Evolutionary conservation across 352 stramenopile genomes (phyloP).

Genomic region (Phytopythium ostracodes): DNA sequence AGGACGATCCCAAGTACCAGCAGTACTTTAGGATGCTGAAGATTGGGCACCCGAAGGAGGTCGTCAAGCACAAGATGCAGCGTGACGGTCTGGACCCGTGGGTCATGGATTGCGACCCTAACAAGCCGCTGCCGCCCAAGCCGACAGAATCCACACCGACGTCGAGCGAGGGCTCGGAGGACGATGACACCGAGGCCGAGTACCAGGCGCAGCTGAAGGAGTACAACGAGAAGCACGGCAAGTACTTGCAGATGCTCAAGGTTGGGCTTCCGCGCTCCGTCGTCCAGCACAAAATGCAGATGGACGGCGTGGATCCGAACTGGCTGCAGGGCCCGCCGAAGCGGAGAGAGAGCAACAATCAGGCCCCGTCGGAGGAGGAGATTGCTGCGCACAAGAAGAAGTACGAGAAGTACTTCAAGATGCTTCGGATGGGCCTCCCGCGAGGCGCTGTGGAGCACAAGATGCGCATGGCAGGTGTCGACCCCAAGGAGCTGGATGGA

Average conservation of each 20-base stretch:
- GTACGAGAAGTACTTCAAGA: conserved; percentile 84
- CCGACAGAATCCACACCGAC: conserved; percentile 2
- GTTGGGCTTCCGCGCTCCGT: conserved; percentile 57
- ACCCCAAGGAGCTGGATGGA: conserved; percentile 65
- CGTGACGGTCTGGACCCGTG: conserved; percentile 54
- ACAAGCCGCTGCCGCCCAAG: conserved; percentile 35
- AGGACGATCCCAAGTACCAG: conserved; percentile 61
- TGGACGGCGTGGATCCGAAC: conserved; percentile 58
- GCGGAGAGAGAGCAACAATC: conserved; percentile 5
- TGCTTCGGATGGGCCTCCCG: conserved; percentile 73
- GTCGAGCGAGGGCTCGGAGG: conserved; percentile 11
- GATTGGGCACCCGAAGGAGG: conserved; percentile 54
- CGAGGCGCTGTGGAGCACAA: conserved; percentile 82
- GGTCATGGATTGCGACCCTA: conserved; percentile 62
- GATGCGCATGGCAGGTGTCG: conserved; percentile 70
- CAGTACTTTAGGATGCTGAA: conserved; percentile 86
- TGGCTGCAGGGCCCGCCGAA: conserved; percentile 66
- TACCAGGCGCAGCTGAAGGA: conserved; percentile 50
- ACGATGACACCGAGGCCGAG: conserved; percentile 37
- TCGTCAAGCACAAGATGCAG: conserved; percentile 80
- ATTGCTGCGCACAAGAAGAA: conserved; percentile 57
- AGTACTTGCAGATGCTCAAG: conserved; percentile 80
- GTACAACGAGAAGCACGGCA: conserved; percentile 65
- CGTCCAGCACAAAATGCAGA: conserved; percentile 84
- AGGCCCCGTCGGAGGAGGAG: conserved; percentile 38